These are phyloP conservation scores for Arabidopsis thaliana DNA, from an alignment of 345 rosid genomes.

Conservation along the genomic window DNA sequence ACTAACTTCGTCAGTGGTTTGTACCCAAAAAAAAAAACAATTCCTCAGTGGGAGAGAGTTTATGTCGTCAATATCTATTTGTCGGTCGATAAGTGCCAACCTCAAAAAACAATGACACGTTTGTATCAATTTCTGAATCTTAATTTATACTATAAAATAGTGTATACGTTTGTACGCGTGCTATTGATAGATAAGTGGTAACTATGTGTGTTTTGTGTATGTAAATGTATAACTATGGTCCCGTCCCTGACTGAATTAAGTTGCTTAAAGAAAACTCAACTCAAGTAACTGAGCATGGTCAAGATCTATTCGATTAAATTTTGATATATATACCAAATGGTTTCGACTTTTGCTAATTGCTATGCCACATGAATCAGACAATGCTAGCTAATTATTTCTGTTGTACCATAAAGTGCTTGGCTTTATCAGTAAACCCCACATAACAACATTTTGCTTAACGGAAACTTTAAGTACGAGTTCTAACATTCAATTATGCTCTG, in stretches of 20 bases:
- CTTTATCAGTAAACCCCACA: conserved; percentile 31
- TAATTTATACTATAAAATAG: background rate
- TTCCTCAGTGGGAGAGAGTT: conserved; percentile 13
- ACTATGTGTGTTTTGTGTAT: conserved; percentile 1
- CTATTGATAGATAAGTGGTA: conserved; percentile 9
- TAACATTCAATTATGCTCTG: background rate
- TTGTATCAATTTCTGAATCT: conserved; percentile 22
- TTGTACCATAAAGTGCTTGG: conserved; percentile 25
- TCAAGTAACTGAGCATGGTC: conserved; percentile 29
- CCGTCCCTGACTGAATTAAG: conserved; percentile 16
- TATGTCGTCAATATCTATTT: conserved; percentile 23
- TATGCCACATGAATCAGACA: conserved; percentile 37
- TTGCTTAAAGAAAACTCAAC: conserved; percentile 34
- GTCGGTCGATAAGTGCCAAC: conserved; percentile 30
- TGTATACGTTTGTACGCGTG: conserved; percentile 20
- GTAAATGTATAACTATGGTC: conserved; percentile 17
- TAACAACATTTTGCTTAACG: background rate
- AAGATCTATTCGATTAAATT: conserved; percentile 21
- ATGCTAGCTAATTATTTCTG: conserved; percentile 32
- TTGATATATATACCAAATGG: background rate
- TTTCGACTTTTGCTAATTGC: conserved; percentile 26
- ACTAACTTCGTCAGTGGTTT: background rate
- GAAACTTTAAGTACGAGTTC: background rate
- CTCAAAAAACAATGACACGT: conserved; percentile 14
- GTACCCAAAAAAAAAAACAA: no score